Conservation (phyloP, 2,329 filamentous ascomycete genomes). For the Aspergillus sp. region DNA sequence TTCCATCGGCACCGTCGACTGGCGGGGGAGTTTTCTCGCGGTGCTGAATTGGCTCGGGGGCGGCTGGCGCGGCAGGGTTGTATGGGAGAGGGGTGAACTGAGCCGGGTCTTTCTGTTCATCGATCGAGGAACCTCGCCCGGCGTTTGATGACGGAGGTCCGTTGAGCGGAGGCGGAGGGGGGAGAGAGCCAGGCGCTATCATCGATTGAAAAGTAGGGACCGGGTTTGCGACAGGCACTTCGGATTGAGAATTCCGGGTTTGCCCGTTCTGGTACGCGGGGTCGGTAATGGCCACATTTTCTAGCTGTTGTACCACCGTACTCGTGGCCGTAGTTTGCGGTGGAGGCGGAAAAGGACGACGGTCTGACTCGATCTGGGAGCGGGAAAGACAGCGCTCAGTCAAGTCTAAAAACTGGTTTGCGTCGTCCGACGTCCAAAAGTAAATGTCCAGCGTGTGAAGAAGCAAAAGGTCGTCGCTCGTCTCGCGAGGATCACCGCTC, state of each 20-base stretch:
- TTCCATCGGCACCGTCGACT: slow-evolving; percentile 52
- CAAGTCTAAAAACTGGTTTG: slow-evolving; percentile 53
- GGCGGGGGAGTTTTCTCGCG: slow-evolving; percentile 68
- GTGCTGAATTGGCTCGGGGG: slow-evolving; percentile 63
- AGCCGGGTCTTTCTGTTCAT: slow-evolving; percentile 16
- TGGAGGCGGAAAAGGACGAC: slow-evolving; percentile 39
- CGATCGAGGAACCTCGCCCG: slow-evolving; percentile 17
- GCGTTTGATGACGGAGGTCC: slow-evolving; percentile 7
- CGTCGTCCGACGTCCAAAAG: slow-evolving; percentile 63
- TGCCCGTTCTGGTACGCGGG: slow-evolving; percentile 48
- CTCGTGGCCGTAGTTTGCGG: slow-evolving; percentile 47
- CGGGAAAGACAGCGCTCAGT: slow-evolving; percentile 34
- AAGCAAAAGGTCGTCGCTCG: slow-evolving; percentile 52
- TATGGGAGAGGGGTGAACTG: slow-evolving; percentile 58
- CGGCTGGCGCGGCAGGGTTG: slow-evolving; percentile 65
- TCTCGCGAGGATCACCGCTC: slow-evolving; percentile 51
- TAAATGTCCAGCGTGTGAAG: slow-evolving; percentile 64
- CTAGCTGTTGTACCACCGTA: slow-evolving; percentile 62
- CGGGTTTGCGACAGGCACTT: slow-evolving; percentile 17
- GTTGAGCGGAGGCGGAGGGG: slow-evolving; percentile 25
- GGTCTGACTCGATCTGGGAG: slow-evolving; percentile 51
- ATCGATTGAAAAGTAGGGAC: slow-evolving; percentile 18
- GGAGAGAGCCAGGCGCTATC: slow-evolving; percentile 22
- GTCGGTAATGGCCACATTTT: slow-evolving; percentile 60
- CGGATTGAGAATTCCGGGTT: slow-evolving; percentile 39